A percentile compares a stretch with the other conserved stretches of the same genome.
These are phyloP conservation scores for Dactylis glomerata DNA, from an alignment of 176 grass and related monocot species.

Conservation along the genomic window DNA sequence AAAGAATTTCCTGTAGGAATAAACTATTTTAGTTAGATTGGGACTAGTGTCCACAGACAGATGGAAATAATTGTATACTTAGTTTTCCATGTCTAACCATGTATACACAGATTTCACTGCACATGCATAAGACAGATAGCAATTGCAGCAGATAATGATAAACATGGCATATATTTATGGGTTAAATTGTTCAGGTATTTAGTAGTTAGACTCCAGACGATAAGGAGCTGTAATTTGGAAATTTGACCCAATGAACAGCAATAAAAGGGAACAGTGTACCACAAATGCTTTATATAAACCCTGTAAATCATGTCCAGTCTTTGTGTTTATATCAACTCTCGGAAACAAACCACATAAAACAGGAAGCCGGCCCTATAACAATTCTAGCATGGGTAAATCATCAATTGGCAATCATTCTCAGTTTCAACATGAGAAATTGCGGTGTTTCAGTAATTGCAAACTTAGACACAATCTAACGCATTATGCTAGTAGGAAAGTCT, in stretches of 20 bases:
- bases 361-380: background rate
- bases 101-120: background rate
- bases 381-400: background rate
- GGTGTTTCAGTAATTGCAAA: background rate
- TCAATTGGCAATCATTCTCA: background rate
- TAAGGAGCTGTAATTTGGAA: background rate
- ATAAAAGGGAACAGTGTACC: background rate
- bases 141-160: background rate
- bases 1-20: constrained; percentile 73
- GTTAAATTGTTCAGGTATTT: background rate
- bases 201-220: background rate
- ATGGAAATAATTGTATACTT: background rate
- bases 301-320: background rate
- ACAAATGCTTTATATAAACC: background rate
- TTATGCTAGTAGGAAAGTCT: background rate
- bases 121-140: background rate
- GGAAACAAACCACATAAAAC: constrained; percentile 6
- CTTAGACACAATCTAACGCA: background rate
- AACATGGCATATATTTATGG: background rate
- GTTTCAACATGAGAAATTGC: background rate
- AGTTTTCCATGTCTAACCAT: background rate
- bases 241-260: background rate
- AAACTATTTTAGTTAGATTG: background rate
- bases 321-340: background rate
- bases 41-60: background rate